Evolutionary conservation across 164 flowering plant species (phyloP), one percentile per base, ranked within the genome.

Genomic region (Vitis cinerea): DNA sequence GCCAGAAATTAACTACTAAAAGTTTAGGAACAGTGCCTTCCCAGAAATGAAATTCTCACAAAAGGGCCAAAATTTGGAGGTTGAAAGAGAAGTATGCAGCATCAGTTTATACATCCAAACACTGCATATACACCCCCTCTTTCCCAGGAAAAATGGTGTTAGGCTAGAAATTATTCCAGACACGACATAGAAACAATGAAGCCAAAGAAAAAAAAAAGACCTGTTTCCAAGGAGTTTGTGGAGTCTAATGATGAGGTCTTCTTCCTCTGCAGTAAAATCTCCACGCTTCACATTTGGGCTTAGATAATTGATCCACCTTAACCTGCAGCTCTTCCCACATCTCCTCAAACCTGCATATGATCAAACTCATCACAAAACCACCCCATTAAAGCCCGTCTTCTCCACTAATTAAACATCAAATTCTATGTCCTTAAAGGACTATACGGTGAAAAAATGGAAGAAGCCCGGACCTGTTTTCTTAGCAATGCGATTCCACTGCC

Each of bases 271-370:
- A 8, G 74, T 69, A 29, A 82, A 82, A 47, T 73, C 50, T 10
- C 81, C 82, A 54, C 67, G 50, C 48, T 82, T 82, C 53, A 82
- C 79, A 53, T 44, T 70, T 0, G 84, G 84, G 58, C 82, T 59
- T n/a, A 82, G 64, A 60, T 82, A 79, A 57, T 82, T 82, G 71
- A 82, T 68, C 85, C 85, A 79, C 71, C 85, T 72, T 52, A 79
- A 57, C 70, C 85, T 74, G 73, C 85, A 82, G 59, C 85, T 82
- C 75, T 82, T 82, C 58, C 85, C 85, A 60, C 85, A 70, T 75
- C 85, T 82, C 64, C 67, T 79, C 75, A 82, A 70, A 9, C 81
- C 85, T 82, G n/a, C 13, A 37, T 10, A 5, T 7, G 37, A 7
- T 67, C 27, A 67, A n/a, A n/a, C 44, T 31, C 44, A 31, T 31